A percentile compares a stretch with the other conserved stretches of the same genome.
phyloP scores from a whole-genome alignment of 352 stramenopile species.

The Blastocystis sp. region DNA sequence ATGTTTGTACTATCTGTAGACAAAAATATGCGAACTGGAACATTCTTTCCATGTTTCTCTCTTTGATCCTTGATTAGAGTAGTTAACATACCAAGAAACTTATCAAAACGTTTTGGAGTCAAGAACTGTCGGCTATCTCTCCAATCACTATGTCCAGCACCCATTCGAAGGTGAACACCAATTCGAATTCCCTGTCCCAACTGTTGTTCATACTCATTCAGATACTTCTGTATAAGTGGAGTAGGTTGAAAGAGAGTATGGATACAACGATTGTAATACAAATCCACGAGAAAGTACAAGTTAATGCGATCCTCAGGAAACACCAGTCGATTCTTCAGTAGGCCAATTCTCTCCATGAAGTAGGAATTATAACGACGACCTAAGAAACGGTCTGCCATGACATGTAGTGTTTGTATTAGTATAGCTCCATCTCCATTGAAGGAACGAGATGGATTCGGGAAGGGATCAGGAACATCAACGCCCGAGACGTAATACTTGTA shows the following conservation, averaged over 20 bases:
- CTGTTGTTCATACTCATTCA: background rate
- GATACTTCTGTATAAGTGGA: background rate
- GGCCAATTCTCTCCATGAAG: background rate
- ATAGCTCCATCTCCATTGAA: background rate
- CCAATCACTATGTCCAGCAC: constrained; percentile 37
- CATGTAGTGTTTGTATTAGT: constrained; percentile 6
- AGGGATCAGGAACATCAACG: background rate
- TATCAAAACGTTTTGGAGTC: background rate
- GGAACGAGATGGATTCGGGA: background rate
- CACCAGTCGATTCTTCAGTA: background rate
- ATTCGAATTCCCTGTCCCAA: constrained; percentile 26
- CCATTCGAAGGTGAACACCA: constrained; percentile 57
- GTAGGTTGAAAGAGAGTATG: background rate
- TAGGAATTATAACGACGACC: background rate
- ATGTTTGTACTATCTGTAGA: constrained; percentile 23
- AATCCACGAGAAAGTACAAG: background rate
- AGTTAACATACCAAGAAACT: background rate
- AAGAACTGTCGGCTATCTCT: constrained; percentile 24
- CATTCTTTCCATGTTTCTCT: background rate
- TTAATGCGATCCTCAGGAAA: background rate
- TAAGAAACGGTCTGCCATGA: constrained; percentile 40
- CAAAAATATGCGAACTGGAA: constrained; percentile 25
- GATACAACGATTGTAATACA: constrained; percentile 32
- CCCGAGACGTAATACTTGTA: background rate
- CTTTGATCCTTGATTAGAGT: background rate